Evolutionary conservation across 306 rosid genomes (phyloP), one percentile per base, ranked within the genome.

Genomic region (Ammopiptanthus mongolicus): DNA sequence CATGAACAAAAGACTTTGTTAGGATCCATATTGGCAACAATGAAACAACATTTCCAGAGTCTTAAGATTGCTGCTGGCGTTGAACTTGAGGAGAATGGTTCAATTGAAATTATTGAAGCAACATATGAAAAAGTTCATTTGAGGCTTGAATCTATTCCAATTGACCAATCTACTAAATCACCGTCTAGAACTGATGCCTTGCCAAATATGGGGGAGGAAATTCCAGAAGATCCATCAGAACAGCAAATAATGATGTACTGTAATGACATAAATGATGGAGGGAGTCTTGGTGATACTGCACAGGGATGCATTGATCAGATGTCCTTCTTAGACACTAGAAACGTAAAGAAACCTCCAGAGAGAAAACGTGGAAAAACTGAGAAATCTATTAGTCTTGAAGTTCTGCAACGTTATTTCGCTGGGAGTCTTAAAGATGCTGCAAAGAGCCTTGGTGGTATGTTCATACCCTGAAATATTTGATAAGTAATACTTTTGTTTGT

Each of bases 371-470:
- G 99, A 23, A 92, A 96, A 86, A 85, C 99, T 8, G 99, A 96
- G 86, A 96, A 96, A 82, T 92, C 97, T 62, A 85, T 96, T 34
- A 92, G 97, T 78, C 88, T 96, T 19, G 98, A 92, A 59, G 97
- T 96, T 73, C 74, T 96, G 57, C 99, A 96, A 68, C 91, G 86
- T 56, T 84, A 96, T 78, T 96, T 95, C 50, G 88, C 99, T 51
- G 97, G 98, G 78, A 96, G 98, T 74, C 99, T 95, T 76, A 96
- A 96, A 81, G 97, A 96, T 85, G 98, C 99, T 78, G 99, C 98
- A 37, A 96, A 90, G 87, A 90, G 92, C 86, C 99, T 96, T 74
- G 93, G 97, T 12, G 99, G 99, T 96, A 89, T 42, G 88, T 44
- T 72, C 76, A 21, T 60, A 21, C 61, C 6, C 63, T 65, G 31